A percentile compares a stretch with the other conserved stretches of the same genome.
These are phyloP conservation scores for Dactylellina leptospora DNA, from an alignment of 2,329 filamentous ascomycete species.

Conservation along the genomic window DNA sequence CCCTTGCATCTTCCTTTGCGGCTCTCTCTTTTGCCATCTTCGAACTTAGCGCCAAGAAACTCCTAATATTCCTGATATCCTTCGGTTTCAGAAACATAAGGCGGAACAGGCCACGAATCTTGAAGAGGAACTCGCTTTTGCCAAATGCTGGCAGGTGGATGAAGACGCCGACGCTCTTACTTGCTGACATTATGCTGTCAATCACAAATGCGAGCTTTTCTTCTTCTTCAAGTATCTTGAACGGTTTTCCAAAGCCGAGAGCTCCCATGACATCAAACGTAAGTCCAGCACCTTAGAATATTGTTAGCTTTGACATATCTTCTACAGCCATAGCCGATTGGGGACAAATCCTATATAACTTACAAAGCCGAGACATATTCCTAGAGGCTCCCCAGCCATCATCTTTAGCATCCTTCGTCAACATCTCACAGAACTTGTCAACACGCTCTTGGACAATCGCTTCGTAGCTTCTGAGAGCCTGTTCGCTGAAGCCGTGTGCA, in stretches of 20 bases:
- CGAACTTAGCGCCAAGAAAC: conserved; percentile 24
- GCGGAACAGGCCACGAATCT: conserved; percentile 25
- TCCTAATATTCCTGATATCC: conserved; percentile 53
- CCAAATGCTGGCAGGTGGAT: conserved; percentile 30
- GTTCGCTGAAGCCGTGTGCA: conserved; percentile 75
- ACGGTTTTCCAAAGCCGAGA: conserved; percentile 65
- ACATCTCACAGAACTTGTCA: conserved; percentile 71
- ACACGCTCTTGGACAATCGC: conserved; percentile 73
- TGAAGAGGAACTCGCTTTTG: conserved; percentile 35
- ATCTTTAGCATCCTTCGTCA: conserved; percentile 62
- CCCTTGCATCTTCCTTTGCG: conserved; percentile 18
- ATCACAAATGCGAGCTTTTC: conserved; percentile 68
- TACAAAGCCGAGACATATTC: conserved; percentile 67
- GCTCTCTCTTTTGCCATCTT: conserved; percentile 23
- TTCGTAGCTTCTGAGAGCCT: conserved; percentile 74
- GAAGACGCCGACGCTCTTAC: conserved; percentile 31
- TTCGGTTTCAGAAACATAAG: conserved; percentile 3
- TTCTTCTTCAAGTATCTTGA: conserved; percentile 63
- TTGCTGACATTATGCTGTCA: conserved; percentile 34
- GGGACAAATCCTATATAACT: conserved; percentile 13
- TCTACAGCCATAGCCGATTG: not conserved
- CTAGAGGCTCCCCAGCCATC: conserved; percentile 69
- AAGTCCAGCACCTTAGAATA: conserved; percentile 39
- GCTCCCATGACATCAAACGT: conserved; percentile 66
- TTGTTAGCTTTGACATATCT: conserved; percentile 56